phyloP scores from a whole-genome alignment of 2,329 filamentous ascomycete species.

The Colletotrichum sansevieriae region DNA sequence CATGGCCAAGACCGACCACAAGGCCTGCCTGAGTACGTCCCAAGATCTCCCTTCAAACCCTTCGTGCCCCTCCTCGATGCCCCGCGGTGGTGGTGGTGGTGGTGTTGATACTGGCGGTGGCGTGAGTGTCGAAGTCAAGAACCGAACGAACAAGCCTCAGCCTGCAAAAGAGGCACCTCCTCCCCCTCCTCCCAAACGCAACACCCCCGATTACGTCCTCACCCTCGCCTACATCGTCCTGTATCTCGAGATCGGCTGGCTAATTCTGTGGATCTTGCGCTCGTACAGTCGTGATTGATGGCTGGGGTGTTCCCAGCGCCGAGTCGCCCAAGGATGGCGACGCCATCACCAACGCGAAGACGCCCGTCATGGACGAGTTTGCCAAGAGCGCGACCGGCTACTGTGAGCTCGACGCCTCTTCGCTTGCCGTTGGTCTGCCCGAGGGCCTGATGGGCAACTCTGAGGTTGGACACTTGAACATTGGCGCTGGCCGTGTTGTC shows the following conservation, averaged over 20 bases:
- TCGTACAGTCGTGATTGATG: constrained; percentile 93
- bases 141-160: background rate
- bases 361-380: constrained; percentile 94
- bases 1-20: constrained; percentile 69
- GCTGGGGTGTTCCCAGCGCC: constrained; percentile 90
- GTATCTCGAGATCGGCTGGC: constrained; percentile 70
- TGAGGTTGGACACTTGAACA: constrained; percentile 98
- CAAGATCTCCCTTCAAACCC: constrained; percentile 49
- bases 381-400: constrained; percentile 86
- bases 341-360: constrained; percentile 93
- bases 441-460: constrained; percentile 99
- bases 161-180: background rate
- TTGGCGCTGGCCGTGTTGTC: constrained; percentile 95
- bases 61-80: constrained; percentile 41
- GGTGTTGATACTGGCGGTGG: constrained; percentile 13
- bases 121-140: constrained; percentile 20
- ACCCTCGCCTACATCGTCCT: constrained; percentile 60
- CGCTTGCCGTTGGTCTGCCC: constrained; percentile 92
- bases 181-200: constrained; percentile 39
- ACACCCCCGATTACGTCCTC: constrained; percentile 42
- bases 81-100: constrained; percentile 31
- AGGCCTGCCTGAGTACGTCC: constrained; percentile 73
- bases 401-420: constrained; percentile 94
- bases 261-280: constrained; percentile 68
- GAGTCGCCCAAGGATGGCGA: constrained; percentile 89